Evolutionary conservation across 2,329 filamentous ascomycete genomes (phyloP), one percentile per base, ranked within the genome.

Genomic region (Dactylellina leptospora): DNA sequence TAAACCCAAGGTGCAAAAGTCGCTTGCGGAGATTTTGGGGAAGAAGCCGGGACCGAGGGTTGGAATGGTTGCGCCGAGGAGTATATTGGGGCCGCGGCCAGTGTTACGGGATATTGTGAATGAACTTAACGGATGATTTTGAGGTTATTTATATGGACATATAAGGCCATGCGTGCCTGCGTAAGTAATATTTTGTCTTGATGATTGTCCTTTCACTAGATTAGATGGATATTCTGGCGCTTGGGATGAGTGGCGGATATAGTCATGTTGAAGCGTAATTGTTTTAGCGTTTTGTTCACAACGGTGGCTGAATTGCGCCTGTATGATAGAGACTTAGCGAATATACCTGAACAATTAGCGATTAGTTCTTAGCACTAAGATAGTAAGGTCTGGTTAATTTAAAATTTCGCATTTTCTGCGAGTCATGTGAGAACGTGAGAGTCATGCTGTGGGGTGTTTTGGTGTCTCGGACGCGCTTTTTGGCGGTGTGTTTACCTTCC

Each of bases 81-180:
- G 81, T 9, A 77, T 82, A 62, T 81, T 75, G 81, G 87, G 86
- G 68, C 86, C 85, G 33, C 87, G 87, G 76, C 85, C 87, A 33
- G 84, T 96, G 61, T 83, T 93, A 77, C 85, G 86, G 78, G 89
- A 93, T 82, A 87, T 96, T 74, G 82, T 92, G 76, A 91, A 95
- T 80, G 90, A 92, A 74, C 82, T 87, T 45, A 62, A 53, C 11
- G 74, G 71, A 11, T 48, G 45, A 56, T 55, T 16, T 63, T 51
- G n/a, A 25, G 28, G 42, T 25, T 50, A 38, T 45, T 2, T n/a
- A 22, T 11, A 45, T 45, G 20, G 18, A 45, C 8, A 45, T 45
- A 45, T 23, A 42, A 33, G 6, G n/a, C n/a, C n/a, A n/a, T n/a
- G n/a, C n/a, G n/a, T n/a, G n/a, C n/a, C n/a, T n/a, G n/a, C n/a